phyloP scores from a whole-genome alignment of 2,329 filamentous ascomycete genomes.

The Malbranchea cinnamomea region DNA sequence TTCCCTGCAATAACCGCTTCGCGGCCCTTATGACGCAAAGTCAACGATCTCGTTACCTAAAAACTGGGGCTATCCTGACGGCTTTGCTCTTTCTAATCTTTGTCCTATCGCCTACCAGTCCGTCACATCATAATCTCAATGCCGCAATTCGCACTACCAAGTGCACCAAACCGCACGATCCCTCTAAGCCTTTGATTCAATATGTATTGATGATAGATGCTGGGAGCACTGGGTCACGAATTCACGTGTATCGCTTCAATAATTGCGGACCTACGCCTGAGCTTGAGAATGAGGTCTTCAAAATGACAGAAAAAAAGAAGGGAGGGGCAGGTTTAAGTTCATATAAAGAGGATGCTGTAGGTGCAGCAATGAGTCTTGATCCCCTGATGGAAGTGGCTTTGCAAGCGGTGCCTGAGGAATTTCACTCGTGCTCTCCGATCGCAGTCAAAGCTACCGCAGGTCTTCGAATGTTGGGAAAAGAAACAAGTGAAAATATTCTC shows the following conservation, averaged over 20 bases:
- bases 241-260: conserved; percentile 98
- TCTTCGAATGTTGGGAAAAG: conserved; percentile 67
- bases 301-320: conserved; percentile 76
- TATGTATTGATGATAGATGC: conserved; percentile 99
- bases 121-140: conserved; percentile 5
- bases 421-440: conserved; percentile 82
- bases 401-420: conserved; percentile 66
- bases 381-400: conserved; percentile 75
- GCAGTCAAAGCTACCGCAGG: conserved; percentile 98
- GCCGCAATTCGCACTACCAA: conserved; percentile 35
- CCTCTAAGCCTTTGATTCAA: conserved; percentile 85
- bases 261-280: conserved; percentile 94
- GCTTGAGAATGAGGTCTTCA: conserved; percentile 81
- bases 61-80: conserved; percentile 45
- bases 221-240: conserved; percentile 90
- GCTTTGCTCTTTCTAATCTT: conserved; percentile 44
- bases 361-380: conserved; percentile 80
- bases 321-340: conserved; percentile 70
- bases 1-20: conserved; percentile 26
- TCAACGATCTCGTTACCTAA: conserved; percentile 45
- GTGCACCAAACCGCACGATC: conserved; percentile 71
- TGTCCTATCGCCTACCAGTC: conserved; percentile 33
- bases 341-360: conserved; percentile 72
- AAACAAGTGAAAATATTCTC: conserved; percentile 71
- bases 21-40: conserved; percentile 43